Conservation (phyloP, 163 green algal genomes). For the Picocystis sp. region DNA sequence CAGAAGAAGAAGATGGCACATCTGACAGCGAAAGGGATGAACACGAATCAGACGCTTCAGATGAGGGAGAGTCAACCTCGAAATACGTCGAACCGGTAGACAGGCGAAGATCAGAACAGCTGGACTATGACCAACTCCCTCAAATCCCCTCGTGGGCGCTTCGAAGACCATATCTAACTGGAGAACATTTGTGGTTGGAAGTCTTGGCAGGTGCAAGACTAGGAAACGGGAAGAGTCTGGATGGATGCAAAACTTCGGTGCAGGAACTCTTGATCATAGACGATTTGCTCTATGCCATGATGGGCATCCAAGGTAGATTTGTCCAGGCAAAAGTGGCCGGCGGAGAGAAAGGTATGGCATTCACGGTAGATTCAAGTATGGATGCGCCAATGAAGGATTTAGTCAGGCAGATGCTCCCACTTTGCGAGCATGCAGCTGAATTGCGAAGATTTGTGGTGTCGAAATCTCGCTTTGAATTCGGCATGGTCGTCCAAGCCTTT, state of each 20-base stretch:
- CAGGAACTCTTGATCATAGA: constrained; percentile 42
- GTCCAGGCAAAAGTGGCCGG: constrained; percentile 17
- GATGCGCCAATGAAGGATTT: constrained; percentile 46
- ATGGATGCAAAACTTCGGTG: constrained; percentile 5
- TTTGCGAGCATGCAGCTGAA: constrained; percentile 49
- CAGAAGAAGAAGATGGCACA: too few species aligned
- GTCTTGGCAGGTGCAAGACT: too few species aligned
- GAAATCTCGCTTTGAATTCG: constrained; percentile 26
- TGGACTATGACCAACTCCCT: too few species aligned
- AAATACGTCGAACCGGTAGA: too few species aligned
- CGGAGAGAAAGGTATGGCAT: constrained; percentile 5
- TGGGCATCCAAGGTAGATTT: constrained; percentile 41
- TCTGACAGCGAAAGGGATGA: too few species aligned
- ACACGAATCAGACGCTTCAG: too few species aligned
- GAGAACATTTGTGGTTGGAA: constrained; percentile 10
- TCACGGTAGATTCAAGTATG: constrained; percentile 19
- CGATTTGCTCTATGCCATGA: constrained; percentile 58
- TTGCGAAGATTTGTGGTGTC: constrained; percentile 66
- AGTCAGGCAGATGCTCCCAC: constrained; percentile 47
- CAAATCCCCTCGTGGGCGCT: too few species aligned
- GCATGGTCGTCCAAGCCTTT: constrained; percentile 50
- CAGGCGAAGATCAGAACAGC: too few species aligned
- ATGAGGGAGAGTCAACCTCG: too few species aligned
- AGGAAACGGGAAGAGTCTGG: not conserved
- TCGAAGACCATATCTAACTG: constrained; percentile 13